phyloP scores from a whole-genome alignment of 169 alveolate species.

The Plasmodium billcollinsi region DNA sequence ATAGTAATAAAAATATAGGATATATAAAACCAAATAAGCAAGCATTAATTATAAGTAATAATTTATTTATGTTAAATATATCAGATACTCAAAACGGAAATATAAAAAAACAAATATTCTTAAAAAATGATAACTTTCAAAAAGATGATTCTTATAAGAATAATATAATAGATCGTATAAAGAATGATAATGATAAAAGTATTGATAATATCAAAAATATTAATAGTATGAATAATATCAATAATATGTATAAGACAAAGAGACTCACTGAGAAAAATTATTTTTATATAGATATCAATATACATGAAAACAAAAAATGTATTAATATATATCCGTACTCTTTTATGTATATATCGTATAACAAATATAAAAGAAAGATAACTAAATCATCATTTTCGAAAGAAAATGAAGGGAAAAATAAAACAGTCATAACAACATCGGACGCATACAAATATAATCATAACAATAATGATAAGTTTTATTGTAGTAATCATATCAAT shows the following conservation, averaged over 20 bases:
- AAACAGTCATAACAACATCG: too few relatives aligned
- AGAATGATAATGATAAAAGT: neutral
- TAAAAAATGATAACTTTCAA: neutral
- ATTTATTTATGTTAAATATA: slow-evolving; percentile 30
- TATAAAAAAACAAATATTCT: slow-evolving; percentile 6
- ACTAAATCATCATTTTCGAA: too few relatives aligned
- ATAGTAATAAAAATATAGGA: slow-evolving; percentile 37
- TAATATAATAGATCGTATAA: neutral
- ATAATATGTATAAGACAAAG: neutral
- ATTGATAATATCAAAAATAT: neutral
- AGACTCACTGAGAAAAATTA: slow-evolving; percentile 19
- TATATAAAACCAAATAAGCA: slow-evolving; percentile 15
- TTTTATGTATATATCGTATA: slow-evolving; percentile 9
- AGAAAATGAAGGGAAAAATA: too few relatives aligned
- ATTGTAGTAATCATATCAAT: neutral
- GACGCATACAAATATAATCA: too few relatives aligned
- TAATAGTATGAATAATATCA: neutral
- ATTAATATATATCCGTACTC: slow-evolving; percentile 20
- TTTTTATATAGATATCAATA: slow-evolving; percentile 12
- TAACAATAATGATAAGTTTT: too few relatives aligned
- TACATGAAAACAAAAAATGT: slow-evolving; percentile 31
- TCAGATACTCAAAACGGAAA: neutral
- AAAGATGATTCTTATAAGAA: neutral
- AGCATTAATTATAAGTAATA: slow-evolving; percentile 2
- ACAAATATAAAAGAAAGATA: slow-evolving; percentile 3